Conservation (phyloP, 1,139 yeast species). For the Hansenula anomala region DNA sequence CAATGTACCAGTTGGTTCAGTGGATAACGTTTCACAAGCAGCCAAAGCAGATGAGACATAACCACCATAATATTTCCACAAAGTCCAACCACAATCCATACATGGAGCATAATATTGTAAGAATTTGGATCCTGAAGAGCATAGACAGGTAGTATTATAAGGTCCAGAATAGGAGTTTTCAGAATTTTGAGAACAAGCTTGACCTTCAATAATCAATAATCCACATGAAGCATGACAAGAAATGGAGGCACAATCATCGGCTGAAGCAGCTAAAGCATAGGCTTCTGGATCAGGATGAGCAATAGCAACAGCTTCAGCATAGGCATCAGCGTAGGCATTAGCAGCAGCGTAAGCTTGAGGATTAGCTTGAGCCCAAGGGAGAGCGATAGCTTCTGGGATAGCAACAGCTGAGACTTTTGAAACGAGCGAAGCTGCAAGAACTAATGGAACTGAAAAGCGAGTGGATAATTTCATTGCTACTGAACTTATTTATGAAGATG, state of each 20-base stretch:
- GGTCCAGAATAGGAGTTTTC: slow-evolving; percentile 17
- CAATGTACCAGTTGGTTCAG: slow-evolving; percentile 25
- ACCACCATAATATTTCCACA: slow-evolving; percentile 24
- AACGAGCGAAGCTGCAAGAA: slow-evolving; percentile 5
- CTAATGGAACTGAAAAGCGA: too few relatives aligned
- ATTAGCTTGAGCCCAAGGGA: slow-evolving; percentile 12
- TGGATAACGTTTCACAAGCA: slow-evolving; percentile 17
- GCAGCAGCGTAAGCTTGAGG: slow-evolving; percentile 12
- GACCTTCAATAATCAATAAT: slow-evolving; percentile 11
- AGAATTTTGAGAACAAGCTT: slow-evolving; percentile 6
- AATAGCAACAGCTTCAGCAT: slow-evolving; percentile 12
- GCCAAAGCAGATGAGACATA: slow-evolving; percentile 22
- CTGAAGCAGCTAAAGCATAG: slow-evolving; percentile 12
- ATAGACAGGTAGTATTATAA: slow-evolving; percentile 22
- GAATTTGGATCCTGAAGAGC: slow-evolving; percentile 20
- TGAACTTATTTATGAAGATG: too few relatives aligned
- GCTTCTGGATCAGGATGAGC: slow-evolving; percentile 15
- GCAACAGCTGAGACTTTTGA: slow-evolving; percentile 9
- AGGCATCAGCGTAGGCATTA: slow-evolving; percentile 12
- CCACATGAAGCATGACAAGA: slow-evolving; percentile 14
- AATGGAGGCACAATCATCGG: slow-evolving; percentile 12
- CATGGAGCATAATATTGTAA: slow-evolving; percentile 18
- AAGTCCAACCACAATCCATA: slow-evolving; percentile 28
- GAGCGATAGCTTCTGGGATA: slow-evolving; percentile 8
- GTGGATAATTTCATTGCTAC: too few relatives aligned